These are phyloP conservation scores for Isoetes taiwanensis DNA, from an alignment of 75 land plant genomes.

Conservation along the genomic window DNA sequence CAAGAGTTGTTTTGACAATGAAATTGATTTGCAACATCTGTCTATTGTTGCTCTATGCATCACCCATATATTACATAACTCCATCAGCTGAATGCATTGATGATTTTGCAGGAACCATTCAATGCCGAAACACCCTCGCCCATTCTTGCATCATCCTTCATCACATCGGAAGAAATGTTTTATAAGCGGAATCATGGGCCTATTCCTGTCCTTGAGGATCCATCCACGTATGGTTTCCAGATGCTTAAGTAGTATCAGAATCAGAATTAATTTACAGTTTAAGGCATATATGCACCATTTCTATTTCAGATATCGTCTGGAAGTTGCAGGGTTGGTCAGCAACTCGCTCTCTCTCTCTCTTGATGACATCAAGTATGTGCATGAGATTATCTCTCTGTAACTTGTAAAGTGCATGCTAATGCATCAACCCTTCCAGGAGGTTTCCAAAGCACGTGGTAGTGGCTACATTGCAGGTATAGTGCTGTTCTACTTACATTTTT, in stretches of 20 bases:
- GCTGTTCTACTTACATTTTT: constrained; percentile 1
- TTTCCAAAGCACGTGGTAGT: constrained; percentile 72
- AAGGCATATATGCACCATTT: neutral
- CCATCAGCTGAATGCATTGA: no score
- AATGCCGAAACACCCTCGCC: constrained; percentile 86
- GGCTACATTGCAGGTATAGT: constrained; percentile 77
- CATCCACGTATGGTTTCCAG: constrained; percentile 21
- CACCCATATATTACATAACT: neutral
- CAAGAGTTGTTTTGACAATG: no score
- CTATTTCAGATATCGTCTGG: constrained; percentile 41
- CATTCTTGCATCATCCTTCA: constrained; percentile 48
- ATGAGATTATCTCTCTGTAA: neutral
- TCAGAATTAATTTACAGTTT: neutral
- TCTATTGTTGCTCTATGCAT: neutral
- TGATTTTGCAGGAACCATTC: constrained; percentile 74
- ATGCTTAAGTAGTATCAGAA: constrained; percentile 12
- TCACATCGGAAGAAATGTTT: constrained; percentile 78
- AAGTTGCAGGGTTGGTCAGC: constrained; percentile 41
- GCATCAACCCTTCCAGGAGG: constrained; percentile 39
- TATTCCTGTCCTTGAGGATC: constrained; percentile 66
- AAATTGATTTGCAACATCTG: no score
- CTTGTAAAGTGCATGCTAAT: neutral
- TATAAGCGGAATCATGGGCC: constrained; percentile 99
- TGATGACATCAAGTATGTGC: constrained; percentile 47
- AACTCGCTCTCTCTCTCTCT: constrained; percentile 36